Evolutionary conservation across 1,139 yeast genomes (phyloP).

Genomic region (Scheffersomyces insectosa): DNA sequence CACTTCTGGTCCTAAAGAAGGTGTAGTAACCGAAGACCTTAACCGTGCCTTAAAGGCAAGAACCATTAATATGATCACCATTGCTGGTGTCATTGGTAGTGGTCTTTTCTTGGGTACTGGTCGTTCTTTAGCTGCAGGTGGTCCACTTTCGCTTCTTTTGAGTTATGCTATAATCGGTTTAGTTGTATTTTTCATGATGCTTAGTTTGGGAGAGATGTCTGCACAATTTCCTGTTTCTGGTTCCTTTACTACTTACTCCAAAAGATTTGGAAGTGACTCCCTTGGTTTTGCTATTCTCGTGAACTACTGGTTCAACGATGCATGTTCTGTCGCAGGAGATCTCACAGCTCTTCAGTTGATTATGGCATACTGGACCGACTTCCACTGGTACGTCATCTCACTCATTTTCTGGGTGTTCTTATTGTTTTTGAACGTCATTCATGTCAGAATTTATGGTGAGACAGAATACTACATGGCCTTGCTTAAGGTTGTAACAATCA

Average conservation of each 20-base stretch:
- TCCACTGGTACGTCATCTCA: constrained; percentile 59
- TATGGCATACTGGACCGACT: constrained; percentile 61
- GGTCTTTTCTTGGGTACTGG: constrained; percentile 70
- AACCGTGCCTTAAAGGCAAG: constrained; percentile 50
- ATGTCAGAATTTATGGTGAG: constrained; percentile 51
- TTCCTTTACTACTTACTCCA: constrained; percentile 60
- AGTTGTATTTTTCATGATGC: constrained; percentile 59
- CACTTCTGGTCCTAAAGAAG: constrained; percentile 6
- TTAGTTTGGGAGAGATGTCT: constrained; percentile 65
- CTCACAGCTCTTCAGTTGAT: constrained; percentile 61
- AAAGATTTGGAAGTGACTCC: constrained; percentile 60
- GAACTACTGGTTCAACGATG: constrained; percentile 69
- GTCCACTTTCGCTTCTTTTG: constrained; percentile 62
- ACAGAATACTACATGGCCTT: constrained; percentile 42
- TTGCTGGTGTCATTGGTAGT: constrained; percentile 70
- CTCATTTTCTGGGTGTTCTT: constrained; percentile 60
- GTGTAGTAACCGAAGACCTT: constrained; percentile 25
- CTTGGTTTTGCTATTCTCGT: constrained; percentile 62
- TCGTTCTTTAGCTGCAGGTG: constrained; percentile 57
- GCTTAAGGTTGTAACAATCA: constrained; percentile 38
- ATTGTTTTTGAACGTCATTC: constrained; percentile 51
- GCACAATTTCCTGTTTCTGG: constrained; percentile 64
- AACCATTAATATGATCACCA: constrained; percentile 61
- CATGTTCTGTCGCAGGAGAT: constrained; percentile 62
- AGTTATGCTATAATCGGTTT: constrained; percentile 61